These are phyloP conservation scores for Candida freyschussii DNA, from an alignment of 1,139 yeast genomes.

Conservation along the genomic window DNA sequence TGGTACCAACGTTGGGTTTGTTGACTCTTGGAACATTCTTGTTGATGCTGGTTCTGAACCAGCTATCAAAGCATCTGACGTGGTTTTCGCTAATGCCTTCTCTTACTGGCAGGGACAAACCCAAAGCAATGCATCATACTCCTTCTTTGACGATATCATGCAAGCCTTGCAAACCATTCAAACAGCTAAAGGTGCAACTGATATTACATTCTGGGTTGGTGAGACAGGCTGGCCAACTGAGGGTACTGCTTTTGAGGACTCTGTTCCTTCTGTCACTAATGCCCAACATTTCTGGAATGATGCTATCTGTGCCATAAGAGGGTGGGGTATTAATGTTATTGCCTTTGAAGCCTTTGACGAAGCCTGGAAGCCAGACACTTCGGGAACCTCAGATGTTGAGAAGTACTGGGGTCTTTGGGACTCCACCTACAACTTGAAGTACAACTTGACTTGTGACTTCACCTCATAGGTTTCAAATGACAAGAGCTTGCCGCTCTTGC, in stretches of 20 bases:
- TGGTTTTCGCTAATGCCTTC: constrained; percentile 89
- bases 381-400: constrained; percentile 83
- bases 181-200: constrained; percentile 77
- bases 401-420: constrained; percentile 91
- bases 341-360: constrained; percentile 95
- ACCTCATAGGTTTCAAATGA: constrained; percentile 10
- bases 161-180: constrained; percentile 89
- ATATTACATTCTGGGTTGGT: constrained; percentile 89
- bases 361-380: constrained; percentile 89
- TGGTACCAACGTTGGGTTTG: constrained; percentile 79
- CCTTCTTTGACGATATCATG: constrained; percentile 94
- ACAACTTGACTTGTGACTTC: constrained; percentile 54
- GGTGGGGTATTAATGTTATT: constrained; percentile 90
- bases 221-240: constrained; percentile 98
- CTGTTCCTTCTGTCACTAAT: constrained; percentile 64
- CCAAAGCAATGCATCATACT: constrained; percentile 71
- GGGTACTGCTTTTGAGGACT: constrained; percentile 65
- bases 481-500: neutral
- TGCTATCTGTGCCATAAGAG: constrained; percentile 88
- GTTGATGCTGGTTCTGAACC: constrained; percentile 71
- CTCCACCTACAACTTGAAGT: constrained; percentile 50
- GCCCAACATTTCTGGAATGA: constrained; percentile 81
- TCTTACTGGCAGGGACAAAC: constrained; percentile 99
- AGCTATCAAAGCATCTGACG: constrained; percentile 75
- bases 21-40: constrained; percentile 91